Evolutionary conservation across 2,329 filamentous ascomycete genomes (phyloP).

Genomic region (Zymoseptoria tritici): DNA sequence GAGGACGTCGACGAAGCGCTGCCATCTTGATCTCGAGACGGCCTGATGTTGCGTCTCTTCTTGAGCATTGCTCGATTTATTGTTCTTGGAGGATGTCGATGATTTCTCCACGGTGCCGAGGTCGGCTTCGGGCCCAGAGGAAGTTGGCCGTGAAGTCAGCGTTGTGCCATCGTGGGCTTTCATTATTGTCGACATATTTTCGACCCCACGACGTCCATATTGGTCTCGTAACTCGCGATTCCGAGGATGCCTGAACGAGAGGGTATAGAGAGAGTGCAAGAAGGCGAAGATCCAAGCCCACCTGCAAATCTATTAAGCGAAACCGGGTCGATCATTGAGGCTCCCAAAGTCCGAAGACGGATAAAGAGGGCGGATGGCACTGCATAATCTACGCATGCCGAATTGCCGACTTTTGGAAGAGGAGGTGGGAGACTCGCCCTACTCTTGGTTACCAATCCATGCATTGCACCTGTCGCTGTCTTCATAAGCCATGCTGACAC

Average conservation of each 20-base stretch:
- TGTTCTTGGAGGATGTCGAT: conserved; percentile 1
- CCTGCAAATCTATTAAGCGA: neutral
- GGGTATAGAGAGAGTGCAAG: neutral
- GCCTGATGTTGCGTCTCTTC: neutral
- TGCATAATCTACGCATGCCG: neutral
- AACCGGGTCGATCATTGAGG: neutral
- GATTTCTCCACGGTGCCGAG: neutral
- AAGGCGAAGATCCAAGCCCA: neutral
- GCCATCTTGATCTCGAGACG: conserved; percentile 16
- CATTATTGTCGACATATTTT: neutral
- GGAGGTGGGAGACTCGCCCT: neutral
- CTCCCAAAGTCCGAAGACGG: neutral
- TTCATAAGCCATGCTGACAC: neutral
- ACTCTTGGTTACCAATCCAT: neutral
- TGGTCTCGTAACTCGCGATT: neutral
- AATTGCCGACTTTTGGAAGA: neutral
- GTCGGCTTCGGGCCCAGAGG: neutral
- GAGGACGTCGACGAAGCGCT: conserved; percentile 28
- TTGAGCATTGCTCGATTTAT: neutral
- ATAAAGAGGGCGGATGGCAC: neutral
- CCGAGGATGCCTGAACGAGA: neutral
- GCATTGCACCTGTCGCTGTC: neutral
- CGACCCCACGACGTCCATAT: neutral
- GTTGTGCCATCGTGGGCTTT: neutral
- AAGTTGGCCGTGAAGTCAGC: neutral